Evolutionary conservation across 306 rosid species (phyloP), one percentile per base, ranked within the genome.

Genomic region (Prunus fruticosa): DNA sequence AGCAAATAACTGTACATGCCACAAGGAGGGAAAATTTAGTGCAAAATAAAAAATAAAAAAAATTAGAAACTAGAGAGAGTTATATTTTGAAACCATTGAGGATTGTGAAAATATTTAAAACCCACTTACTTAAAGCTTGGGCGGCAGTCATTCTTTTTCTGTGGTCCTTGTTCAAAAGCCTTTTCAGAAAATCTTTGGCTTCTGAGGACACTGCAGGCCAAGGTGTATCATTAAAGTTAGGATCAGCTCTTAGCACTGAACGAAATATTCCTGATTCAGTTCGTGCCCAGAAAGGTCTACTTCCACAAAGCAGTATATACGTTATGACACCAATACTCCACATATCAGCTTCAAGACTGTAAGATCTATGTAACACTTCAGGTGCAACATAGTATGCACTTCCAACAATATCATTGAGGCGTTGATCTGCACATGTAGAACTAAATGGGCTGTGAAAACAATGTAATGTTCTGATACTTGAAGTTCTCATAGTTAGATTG

Each of bases 321-420:
- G 97, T 88, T 84, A 95, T 89, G 78, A 95, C 98, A 51, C 98
- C 98, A 61, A 92, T 84, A 80, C 98, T 95, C 98, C 98, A 95
- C 75, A 92, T 78, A 84, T 95, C 98, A 80, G 87, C 98, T 83
- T 95, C 98, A 67, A 86, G 80, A 75, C 90, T 86, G 78, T 95
- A 95, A 45, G 98, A 92, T 88, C 97, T 90, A 86, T 95, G 96
- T 76, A 95, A 88, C 53, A 95, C 98, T 81, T 95, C 98, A 64
- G 98, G 97, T 25, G 98, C 97, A 79, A 95, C 98, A 57, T 92
- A 94, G 84, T 94, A 94, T 27, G 98, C 98, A 81, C 98, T 94
- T 65, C 98, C 98, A 80, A 95, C 98, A 76, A 95, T 93, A 82
- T 95, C 98, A 63, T 88, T 95, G 71, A 95, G 93, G 60, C 97